Evolutionary conservation across 495 filamentous ascomycete genomes (phyloP).

Genomic region (Penicillium crystallinum): DNA sequence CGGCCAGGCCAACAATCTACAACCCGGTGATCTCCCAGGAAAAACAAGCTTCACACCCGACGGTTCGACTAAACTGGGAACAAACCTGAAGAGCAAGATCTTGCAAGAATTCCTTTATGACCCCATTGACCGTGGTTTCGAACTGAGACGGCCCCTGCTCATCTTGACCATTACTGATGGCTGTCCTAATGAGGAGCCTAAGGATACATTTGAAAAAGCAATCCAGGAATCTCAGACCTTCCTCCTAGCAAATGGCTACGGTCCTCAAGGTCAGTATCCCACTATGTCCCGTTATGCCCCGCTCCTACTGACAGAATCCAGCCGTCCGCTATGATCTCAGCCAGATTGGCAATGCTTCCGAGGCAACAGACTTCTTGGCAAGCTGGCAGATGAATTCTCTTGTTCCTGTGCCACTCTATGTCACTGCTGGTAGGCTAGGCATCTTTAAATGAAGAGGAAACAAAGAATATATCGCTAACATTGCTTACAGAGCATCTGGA

Average conservation of each 20-base stretch:
- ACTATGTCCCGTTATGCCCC: not conserved
- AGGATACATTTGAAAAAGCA: not conserved
- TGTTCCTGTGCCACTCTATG: not conserved
- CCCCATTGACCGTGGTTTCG: not conserved
- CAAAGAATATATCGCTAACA: not conserved
- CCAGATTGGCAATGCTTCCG: not conserved
- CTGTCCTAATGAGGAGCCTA: not conserved
- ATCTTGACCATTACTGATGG: not conserved
- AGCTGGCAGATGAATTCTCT: not conserved
- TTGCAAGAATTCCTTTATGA: not conserved
- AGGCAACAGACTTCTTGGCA: not conserved
- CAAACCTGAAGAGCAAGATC: not conserved
- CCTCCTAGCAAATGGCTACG: not conserved
- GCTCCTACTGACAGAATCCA: not conserved
- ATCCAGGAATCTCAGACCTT: not conserved
- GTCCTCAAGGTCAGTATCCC: not conserved
- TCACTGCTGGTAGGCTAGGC: not conserved
- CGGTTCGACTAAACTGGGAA: not conserved
- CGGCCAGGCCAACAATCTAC: not conserved
- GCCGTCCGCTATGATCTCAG: not conserved
- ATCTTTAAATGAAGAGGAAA: not conserved
- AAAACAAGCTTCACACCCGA: not conserved
- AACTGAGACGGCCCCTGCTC: not conserved
- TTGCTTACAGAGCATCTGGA: not conserved
- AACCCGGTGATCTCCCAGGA: not conserved